Evolutionary conservation across 2,329 filamentous ascomycete species (phyloP).

Genomic region (Neurospora sp.): DNA sequence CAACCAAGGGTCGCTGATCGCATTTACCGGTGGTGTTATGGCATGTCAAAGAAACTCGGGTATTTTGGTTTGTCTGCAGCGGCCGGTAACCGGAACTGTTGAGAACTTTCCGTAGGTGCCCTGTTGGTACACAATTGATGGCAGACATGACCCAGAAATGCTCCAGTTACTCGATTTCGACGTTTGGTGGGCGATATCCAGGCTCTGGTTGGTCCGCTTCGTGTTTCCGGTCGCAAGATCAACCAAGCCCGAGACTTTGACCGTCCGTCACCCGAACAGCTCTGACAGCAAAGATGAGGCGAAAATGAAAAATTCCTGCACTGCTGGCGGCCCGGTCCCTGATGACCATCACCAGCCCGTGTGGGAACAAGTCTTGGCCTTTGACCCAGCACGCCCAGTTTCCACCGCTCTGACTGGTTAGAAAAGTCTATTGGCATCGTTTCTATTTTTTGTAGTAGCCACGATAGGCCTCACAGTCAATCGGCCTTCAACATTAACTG

Average conservation of each 20-base stretch:
- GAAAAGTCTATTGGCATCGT: neutral
- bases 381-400: neutral
- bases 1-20: neutral
- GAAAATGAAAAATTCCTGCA: neutral
- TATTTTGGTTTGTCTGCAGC: constrained; percentile 1
- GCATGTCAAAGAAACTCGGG: constrained; percentile 19
- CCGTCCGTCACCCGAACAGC: neutral
- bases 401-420: constrained; percentile 1
- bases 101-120: neutral
- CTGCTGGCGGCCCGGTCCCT: constrained; percentile 1
- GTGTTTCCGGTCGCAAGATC: neutral
- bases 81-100: constrained; percentile 4
- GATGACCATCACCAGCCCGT: neutral
- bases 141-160: neutral
- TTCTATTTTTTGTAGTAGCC: neutral
- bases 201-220: neutral
- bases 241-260: neutral
- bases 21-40: constrained; percentile 16
- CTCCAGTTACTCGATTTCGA: neutral
- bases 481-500: neutral
- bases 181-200: neutral
- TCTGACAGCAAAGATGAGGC: neutral
- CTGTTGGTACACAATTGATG: neutral
- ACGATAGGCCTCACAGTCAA: neutral
- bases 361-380: neutral